Base-by-base conservation (phyloP, 768 basidiomycete species). In the Cystobasidium tubakii region DNA sequence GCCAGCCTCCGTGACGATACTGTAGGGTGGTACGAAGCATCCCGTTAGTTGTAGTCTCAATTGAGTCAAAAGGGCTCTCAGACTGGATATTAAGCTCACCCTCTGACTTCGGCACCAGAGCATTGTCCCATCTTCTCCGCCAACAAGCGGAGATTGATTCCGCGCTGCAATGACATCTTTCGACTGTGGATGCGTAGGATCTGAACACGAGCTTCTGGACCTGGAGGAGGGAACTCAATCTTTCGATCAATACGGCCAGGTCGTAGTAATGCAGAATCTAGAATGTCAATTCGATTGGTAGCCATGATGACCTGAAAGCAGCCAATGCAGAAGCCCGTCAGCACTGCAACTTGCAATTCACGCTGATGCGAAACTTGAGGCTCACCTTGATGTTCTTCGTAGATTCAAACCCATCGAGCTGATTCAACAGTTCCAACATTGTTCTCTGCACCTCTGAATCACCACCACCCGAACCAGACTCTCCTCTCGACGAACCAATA, bases 71-170 rank as follows among this genome's bases (percentile, higher is more conserved):
- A 23, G 57, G 25, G 54, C 1, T 34, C 15, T 34, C 23, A 43
- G 50, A 21, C 46, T 13, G 39, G 39, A 6, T 50, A 6, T 50
- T 21, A 27, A 17, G 2, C 57, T 60, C 53, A 60, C 57, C 57
- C 95, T 19, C 95, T 86, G 19, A 97, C 95, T 81, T 99, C 95
- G 0, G 95, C 95, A 77, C 95, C 95, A 0, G 92, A 95, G 80
- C 95, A 97, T 80, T 96, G 92, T 0, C 95, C 95, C 95, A 98
- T 99, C 85, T 99, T 98, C 81, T 98, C 95, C 0, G 95, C 95
- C 1, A 99, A 84, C 1, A 89, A 88, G 19, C 92, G 89, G n/a
- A 97, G 85, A 83, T 99, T 93, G 82, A 99, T 99, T 1, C 94
- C 94, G 73, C 95, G 87, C 83, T 98, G 95, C 34, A 98, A 84